phyloP scores from a whole-genome alignment of 176 grass and related monocot genomes.

The Aegilops umbellulata region DNA sequence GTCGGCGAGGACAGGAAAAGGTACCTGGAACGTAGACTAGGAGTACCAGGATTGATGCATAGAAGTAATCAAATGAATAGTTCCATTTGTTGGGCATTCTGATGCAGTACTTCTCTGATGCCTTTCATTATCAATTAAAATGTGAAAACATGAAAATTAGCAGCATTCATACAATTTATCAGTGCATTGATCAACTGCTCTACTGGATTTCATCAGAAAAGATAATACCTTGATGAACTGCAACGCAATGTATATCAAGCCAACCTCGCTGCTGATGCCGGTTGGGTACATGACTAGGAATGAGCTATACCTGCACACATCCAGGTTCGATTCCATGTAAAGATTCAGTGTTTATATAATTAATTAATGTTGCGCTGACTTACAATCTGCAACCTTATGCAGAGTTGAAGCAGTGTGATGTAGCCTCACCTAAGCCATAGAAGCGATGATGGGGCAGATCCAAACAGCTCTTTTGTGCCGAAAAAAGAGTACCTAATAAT shows the following conservation, averaged over 20 bases:
- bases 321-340: not conserved
- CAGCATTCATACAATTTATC: not conserved
- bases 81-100: slow-evolving; percentile 46
- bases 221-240: not conserved
- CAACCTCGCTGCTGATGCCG: slow-evolving; percentile 15
- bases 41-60: slow-evolving; percentile 31
- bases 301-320: slow-evolving; percentile 12
- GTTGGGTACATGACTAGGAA: slow-evolving; percentile 18
- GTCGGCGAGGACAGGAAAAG: not conserved
- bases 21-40: slow-evolving; percentile 44
- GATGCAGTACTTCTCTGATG: slow-evolving; percentile 24
- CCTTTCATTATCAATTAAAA: not conserved
- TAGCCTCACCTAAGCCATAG: slow-evolving; percentile 58
- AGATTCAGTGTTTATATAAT: not conserved
- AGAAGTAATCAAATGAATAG: slow-evolving; percentile 48
- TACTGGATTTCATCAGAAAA: not conserved
- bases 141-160: not conserved
- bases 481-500: slow-evolving; percentile 74
- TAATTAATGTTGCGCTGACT: too few relatives aligned
- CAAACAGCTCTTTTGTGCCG: slow-evolving; percentile 54
- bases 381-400: not conserved
- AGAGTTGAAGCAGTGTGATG: not conserved
- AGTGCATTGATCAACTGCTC: not conserved
- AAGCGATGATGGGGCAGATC: slow-evolving; percentile 57
- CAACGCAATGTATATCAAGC: not conserved